These are phyloP conservation scores for Cantharellus anzutake DNA, from an alignment of 768 basidiomycete genomes.

Conservation along the genomic window DNA sequence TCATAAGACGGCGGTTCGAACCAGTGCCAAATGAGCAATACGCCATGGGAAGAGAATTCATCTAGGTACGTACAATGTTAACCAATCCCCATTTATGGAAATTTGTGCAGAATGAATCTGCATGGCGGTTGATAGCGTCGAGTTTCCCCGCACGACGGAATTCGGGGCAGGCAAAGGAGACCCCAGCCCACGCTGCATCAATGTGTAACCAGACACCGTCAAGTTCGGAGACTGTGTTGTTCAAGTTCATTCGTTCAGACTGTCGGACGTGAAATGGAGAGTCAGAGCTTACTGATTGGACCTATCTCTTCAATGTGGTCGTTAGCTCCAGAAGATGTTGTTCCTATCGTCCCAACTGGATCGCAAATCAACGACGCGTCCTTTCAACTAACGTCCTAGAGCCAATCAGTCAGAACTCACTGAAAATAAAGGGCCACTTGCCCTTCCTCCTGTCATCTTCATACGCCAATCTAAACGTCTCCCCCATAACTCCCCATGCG, in stretches of 20 bases:
- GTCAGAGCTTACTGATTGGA: slow-evolving; percentile 31
- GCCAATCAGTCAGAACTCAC: slow-evolving; percentile 24
- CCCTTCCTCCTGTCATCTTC: slow-evolving; percentile 43
- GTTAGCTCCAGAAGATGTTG: slow-evolving; percentile 77
- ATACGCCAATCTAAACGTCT: slow-evolving; percentile 36
- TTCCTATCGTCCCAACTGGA: slow-evolving; percentile 77
- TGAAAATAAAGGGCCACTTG: slow-evolving; percentile 57
- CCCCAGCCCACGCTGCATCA: slow-evolving; percentile 85
- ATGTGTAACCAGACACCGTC: slow-evolving; percentile 71
- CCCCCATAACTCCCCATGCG: slow-evolving; percentile 46
- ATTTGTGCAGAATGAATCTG: slow-evolving; percentile 72
- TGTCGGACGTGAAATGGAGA: neutral
- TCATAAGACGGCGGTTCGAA: neutral
- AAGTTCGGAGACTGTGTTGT: slow-evolving; percentile 30
- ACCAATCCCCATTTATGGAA: slow-evolving; percentile 96
- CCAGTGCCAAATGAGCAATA: neutral
- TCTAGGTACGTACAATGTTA: slow-evolving; percentile 30
- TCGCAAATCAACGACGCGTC: neutral
- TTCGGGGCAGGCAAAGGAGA: slow-evolving; percentile 66
- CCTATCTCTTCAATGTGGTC: slow-evolving; percentile 64
- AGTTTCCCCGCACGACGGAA: slow-evolving; percentile 41
- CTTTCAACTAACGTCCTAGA: neutral
- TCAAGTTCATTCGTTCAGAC: neutral
- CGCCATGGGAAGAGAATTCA: neutral
- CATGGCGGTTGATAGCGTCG: slow-evolving; percentile 52